A percentile compares a stretch with the other conserved stretches of the same genome.
Conservation (phyloP, 192 early-diverging fungal species). For the Coemansia sp. region DNA sequence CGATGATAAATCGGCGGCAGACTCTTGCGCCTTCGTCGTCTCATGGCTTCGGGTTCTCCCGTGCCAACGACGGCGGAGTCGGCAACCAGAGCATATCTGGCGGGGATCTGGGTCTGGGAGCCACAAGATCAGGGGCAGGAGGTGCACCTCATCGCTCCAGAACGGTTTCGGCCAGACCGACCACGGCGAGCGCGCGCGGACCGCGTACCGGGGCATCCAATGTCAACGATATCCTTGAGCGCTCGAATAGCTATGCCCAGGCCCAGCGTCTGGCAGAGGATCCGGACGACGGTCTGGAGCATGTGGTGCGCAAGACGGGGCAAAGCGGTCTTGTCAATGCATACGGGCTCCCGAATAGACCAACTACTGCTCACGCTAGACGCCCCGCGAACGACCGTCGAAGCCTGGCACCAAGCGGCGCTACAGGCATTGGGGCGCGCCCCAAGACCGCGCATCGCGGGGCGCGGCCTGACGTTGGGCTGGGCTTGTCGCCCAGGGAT, state of each 20-base stretch:
- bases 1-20: constrained; percentile 25
- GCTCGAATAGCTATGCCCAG: constrained; percentile 20
- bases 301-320: constrained; percentile 39
- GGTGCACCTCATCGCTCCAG: constrained; percentile 2
- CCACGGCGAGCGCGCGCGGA: constrained; percentile 8
- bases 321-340: constrained; percentile 41
- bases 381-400: constrained; percentile 30
- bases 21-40: constrained; percentile 30
- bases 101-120: background rate
- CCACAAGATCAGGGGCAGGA: background rate
- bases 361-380: constrained; percentile 28
- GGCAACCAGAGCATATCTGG: background rate
- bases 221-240: constrained; percentile 38
- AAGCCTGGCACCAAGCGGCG: constrained; percentile 22
- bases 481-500: constrained; percentile 21
- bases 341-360: constrained; percentile 36
- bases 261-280: constrained; percentile 22
- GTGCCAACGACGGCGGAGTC: background rate
- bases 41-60: constrained; percentile 5
- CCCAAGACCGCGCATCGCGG: constrained; percentile 26
- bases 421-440: background rate
- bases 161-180: background rate
- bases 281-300: constrained; percentile 46
- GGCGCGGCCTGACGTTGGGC: constrained; percentile 8
- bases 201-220: constrained; percentile 23